Evolutionary conservation across 805 yeast species (phyloP).

Genomic region (Ogataea methanolica): DNA sequence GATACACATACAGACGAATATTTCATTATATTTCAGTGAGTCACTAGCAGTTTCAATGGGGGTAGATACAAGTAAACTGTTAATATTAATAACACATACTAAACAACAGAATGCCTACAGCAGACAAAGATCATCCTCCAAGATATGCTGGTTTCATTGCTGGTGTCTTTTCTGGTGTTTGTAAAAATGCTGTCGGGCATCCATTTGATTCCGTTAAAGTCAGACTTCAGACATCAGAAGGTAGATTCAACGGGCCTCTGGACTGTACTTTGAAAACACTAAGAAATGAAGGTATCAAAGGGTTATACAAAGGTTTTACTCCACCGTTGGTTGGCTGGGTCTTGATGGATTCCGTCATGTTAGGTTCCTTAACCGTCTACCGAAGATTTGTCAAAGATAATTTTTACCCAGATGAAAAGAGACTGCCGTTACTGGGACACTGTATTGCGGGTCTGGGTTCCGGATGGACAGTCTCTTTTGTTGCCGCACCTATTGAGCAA

Average conservation of each 20-base stretch:
- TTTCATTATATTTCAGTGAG: too few relatives aligned
- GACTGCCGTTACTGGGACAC: conserved; percentile 71
- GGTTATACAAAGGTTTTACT: conserved; percentile 85
- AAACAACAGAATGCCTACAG: too few relatives aligned
- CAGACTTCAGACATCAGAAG: conserved; percentile 72
- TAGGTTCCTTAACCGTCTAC: conserved; percentile 81
- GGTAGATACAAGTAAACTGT: too few relatives aligned
- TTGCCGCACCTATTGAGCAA: conserved; percentile 94
- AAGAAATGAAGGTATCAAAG: conserved; percentile 68
- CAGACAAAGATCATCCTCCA: conserved; percentile 36
- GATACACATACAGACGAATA: too few relatives aligned
- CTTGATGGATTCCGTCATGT: conserved; percentile 85
- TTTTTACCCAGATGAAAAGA: conserved; percentile 54
- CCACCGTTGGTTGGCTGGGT: conserved; percentile 96
- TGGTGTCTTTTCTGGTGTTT: conserved; percentile 82
- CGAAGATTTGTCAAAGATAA: conserved; percentile 61
- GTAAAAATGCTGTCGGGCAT: conserved; percentile 87
- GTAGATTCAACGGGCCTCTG: conserved; percentile 72
- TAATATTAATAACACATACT: too few relatives aligned
- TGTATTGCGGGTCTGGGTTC: conserved; percentile 75
- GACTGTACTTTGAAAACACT: conserved; percentile 76
- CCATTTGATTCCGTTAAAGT: conserved; percentile 92
- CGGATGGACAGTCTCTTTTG: conserved; percentile 88
- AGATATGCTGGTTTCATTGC: conserved; percentile 76
- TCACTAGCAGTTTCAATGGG: too few relatives aligned